A percentile compares a stretch with the other conserved stretches of the same genome.
phyloP scores from a whole-genome alignment of 352 stramenopile species.

The Phytophthora pisi region DNA sequence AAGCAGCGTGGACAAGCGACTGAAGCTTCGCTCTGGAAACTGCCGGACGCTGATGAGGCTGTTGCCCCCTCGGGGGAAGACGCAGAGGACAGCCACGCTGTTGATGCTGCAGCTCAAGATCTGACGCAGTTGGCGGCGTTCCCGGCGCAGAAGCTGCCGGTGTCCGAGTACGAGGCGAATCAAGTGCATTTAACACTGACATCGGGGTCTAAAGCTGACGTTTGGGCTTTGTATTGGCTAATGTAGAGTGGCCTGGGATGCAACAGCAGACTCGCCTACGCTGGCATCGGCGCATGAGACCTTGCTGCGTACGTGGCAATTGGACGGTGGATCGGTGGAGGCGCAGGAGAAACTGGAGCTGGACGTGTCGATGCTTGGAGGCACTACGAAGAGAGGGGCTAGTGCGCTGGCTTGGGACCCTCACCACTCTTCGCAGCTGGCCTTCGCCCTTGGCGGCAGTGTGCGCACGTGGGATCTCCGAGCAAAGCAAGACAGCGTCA shows the following conservation, averaged over 20 bases:
- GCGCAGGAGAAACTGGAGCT: constrained; percentile 52
- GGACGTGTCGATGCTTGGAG: constrained; percentile 52
- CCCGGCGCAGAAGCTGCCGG: constrained; percentile 47
- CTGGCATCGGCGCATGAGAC: constrained; percentile 53
- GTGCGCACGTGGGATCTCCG: constrained; percentile 84
- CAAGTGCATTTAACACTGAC: not conserved
- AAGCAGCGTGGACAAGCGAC: constrained; percentile 44
- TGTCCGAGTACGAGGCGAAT: constrained; percentile 43
- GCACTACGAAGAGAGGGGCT: constrained; percentile 35
- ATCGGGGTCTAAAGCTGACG: not conserved
- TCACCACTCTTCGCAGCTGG: constrained; percentile 72
- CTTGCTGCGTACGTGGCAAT: constrained; percentile 59
- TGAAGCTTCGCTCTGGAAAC: constrained; percentile 57
- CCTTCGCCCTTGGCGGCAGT: constrained; percentile 61
- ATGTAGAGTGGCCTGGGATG: constrained; percentile 52
- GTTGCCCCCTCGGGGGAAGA: constrained; percentile 6
- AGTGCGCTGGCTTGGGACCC: constrained; percentile 79
- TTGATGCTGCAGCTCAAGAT: constrained; percentile 17
- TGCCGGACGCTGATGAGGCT: constrained; percentile 30
- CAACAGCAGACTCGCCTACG: constrained; percentile 22
- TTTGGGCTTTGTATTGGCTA: not conserved
- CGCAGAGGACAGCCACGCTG: constrained; percentile 8
- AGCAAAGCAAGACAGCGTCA: constrained; percentile 42
- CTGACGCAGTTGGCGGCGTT: constrained; percentile 45
- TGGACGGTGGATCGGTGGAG: constrained; percentile 40